Evolutionary conservation across 1,284 basidiomycete species (phyloP), one percentile per base, ranked within the genome.

Genomic region (Malassezia equina): DNA sequence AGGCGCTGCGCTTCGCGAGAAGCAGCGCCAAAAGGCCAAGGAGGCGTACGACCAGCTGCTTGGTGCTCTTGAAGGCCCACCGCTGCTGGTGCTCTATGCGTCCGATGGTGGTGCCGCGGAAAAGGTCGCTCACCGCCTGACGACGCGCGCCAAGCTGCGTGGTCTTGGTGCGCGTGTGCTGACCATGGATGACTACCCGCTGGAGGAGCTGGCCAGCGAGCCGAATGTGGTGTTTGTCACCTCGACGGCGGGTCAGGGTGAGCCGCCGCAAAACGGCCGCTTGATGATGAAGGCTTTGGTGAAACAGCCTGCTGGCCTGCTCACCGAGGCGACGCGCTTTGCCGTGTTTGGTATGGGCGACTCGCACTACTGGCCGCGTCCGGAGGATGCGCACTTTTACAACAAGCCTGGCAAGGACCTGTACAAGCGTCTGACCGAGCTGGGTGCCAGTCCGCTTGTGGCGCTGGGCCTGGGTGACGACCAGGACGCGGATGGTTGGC

Each of bases 231-330:
- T 82, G 17, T 86, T 98, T 75, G 78, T 98, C 64, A 90, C 88
- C 12, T 93, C 89, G 31, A 88, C 86, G n/a, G 93, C 94, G n/a
- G 94, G 93, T 24, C 94, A 98, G 77, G 93, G 94, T 58, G 93
- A 98, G 77, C 84, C 90, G 44, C 94, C 93, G 23, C 91, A 96
- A 78, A 98, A 98, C 76, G 93, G 86, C 34, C 82, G 94, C 43
- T 84, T 84, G 56, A 84, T 91, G 73, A 85, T 86, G 80, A 98
- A 94, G 79, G 81, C 86, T 2, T 85, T 69, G 44, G 84, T 84
- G 45, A 81, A 84, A 28, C 80, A 79, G 50, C 31, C 57, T 15
- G 43, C 34, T 17, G 51, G 52, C 25, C 27, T 55, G 6, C 28
- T 67, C 1, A 58, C 56, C 39, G 67, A 65, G 47, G 55, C 64